Evolutionary conservation across 2,329 filamentous ascomycete species (phyloP), one percentile per base, ranked within the genome.

Genomic region (Bipolaris oryzae): DNA sequence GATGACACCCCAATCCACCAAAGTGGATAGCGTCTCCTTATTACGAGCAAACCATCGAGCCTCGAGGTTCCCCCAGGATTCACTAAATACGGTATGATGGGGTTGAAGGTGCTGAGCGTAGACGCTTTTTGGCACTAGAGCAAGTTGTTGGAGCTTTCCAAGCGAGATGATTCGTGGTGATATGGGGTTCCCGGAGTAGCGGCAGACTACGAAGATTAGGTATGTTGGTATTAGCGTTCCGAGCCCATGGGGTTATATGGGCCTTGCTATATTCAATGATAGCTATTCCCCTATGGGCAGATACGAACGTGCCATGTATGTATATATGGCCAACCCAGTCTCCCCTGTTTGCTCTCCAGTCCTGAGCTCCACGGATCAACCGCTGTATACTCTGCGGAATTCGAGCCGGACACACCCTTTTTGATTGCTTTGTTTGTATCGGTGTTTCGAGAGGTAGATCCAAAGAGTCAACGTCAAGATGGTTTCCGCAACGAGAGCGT

Each of bases 401-500:
- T 58, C 47, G 49, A 57, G 53, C 57, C 43, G 34, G 51, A 57
- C 45, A 57, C 45, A 25, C 46, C 34, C 21, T 52, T 33, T 33
- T 55, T 25, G 23, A 50, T 23, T 20, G 7, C 16, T 38, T 38
- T 44, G 13, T 39, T 28, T 23, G 38, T 39, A 49, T 33, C 33
- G 41, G 39, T 5, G 31, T 34, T 43, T 33, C 5, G 20, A 52
- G 20, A 47, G 20, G 34, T 18, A 45, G n/a, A 9, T 23, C 31
- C 9, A 10, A 55, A 35, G 45, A 55, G 42, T 48, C 52, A 43
- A 39, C 58, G 53, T 59, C 64, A 70, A 50, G 57, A 74, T 79
- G 64, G 71, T 75, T 50, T 62, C 70, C 58, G 53, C 61, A 11
- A 78, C 74, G 60, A 73, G 75, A 62, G 68, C 76, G 47, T 82